Conservation (phyloP, 2,329 filamentous ascomycete species). For the Pestalotiopsis sp. region DNA sequence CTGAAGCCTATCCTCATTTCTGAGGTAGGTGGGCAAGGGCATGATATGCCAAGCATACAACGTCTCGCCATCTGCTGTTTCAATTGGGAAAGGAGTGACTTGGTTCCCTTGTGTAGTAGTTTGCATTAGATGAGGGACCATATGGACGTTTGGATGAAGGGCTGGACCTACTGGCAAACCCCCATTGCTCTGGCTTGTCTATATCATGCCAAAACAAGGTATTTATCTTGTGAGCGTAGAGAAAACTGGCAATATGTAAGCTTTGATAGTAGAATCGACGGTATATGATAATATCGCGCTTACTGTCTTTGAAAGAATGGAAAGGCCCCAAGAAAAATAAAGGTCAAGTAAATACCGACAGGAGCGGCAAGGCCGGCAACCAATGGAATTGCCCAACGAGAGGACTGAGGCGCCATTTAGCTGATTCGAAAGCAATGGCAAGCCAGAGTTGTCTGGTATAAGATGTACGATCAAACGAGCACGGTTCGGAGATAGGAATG, state of each 20-base stretch:
- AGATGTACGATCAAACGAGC: neutral
- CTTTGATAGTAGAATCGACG: slow-evolving; percentile 1
- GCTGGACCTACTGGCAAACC: slow-evolving; percentile 73
- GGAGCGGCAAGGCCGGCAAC: slow-evolving; percentile 59
- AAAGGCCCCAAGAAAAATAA: slow-evolving; percentile 67
- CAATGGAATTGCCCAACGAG: slow-evolving; percentile 36
- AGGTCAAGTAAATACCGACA: slow-evolving; percentile 66
- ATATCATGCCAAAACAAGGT: slow-evolving; percentile 73
- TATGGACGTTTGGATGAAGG: neutral
- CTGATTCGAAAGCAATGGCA: neutral
- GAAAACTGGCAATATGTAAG: slow-evolving; percentile 55
- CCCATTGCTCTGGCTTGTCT: slow-evolving; percentile 78
- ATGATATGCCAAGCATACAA: slow-evolving; percentile 92
- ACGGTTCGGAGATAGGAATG: neutral
- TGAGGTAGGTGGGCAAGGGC: slow-evolving; percentile 74
- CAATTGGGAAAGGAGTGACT: slow-evolving; percentile 81
- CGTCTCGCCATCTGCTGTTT: slow-evolving; percentile 73
- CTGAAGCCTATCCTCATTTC: slow-evolving; percentile 67
- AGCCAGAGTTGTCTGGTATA: neutral
- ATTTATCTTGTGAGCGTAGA: slow-evolving; percentile 84
- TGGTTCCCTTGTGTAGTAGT: slow-evolving; percentile 68
- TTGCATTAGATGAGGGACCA: slow-evolving; percentile 14
- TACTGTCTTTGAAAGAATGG: slow-evolving; percentile 82
- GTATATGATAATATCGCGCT: slow-evolving; percentile 32
- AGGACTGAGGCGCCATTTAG: slow-evolving; percentile 31